Percentiles rank a stretch among this genome's conserved stretches.
Conservation (phyloP, 768 basidiomycete genomes). For the Kwoniella newhampshirensis region DNA sequence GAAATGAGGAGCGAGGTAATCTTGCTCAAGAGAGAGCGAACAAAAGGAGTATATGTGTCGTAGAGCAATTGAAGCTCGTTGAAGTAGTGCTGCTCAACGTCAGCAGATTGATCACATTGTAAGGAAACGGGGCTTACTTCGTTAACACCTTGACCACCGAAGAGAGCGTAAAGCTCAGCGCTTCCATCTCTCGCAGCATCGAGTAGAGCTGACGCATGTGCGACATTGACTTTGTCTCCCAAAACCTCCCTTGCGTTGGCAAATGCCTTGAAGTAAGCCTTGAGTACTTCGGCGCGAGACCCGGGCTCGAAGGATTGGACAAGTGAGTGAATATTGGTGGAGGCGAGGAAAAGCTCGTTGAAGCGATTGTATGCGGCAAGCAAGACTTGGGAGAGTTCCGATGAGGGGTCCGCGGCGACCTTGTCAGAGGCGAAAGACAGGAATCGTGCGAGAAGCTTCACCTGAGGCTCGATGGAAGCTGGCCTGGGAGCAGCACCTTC, state of each 20-base stretch:
- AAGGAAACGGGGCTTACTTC: constrained; percentile 57
- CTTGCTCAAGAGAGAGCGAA: constrained; percentile 66
- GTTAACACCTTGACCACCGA: constrained; percentile 97
- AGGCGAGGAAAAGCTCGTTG: constrained; percentile 68
- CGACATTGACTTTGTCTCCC: constrained; percentile 56
- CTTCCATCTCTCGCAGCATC: constrained; percentile 50
- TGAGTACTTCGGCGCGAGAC: constrained; percentile 71
- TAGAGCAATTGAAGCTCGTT: constrained; percentile 88
- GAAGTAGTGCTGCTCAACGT: constrained; percentile 68
- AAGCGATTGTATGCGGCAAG: constrained; percentile 75
- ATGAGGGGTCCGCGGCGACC: constrained; percentile 57
- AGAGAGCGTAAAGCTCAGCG: constrained; percentile 75
- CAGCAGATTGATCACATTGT: constrained; percentile 9
- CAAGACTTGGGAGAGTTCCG: constrained; percentile 59
- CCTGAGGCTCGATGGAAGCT: constrained; percentile 63
- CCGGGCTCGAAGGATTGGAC: constrained; percentile 72
- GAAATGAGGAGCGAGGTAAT: constrained; percentile 70
- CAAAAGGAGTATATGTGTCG: constrained; percentile 86
- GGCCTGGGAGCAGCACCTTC: constrained; percentile 55
- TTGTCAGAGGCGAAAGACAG: constrained; percentile 71
- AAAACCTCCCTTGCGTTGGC: constrained; percentile 64
- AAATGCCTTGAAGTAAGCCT: constrained; percentile 75
- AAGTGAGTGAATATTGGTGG: constrained; percentile 78
- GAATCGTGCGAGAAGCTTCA: constrained; percentile 80
- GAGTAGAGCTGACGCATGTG: constrained; percentile 55